Evolutionary conservation across 2,329 filamentous ascomycete genomes (phyloP).

Genomic region (Dactylellina haptotyla): DNA sequence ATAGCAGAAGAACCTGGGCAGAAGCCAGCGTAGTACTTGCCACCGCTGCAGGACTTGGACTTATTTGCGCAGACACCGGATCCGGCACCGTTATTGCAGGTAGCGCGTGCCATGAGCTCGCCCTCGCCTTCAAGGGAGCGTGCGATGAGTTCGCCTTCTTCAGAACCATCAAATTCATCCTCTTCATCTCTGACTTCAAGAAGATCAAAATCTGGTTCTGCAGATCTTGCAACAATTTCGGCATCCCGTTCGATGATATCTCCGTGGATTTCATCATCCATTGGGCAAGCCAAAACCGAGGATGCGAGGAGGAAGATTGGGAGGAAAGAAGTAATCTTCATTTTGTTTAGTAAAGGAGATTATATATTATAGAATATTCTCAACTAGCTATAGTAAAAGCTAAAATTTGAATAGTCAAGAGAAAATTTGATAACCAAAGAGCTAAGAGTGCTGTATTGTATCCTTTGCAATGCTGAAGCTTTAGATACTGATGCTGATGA

Average conservation of each 20-base stretch:
- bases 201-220: slow-evolving; percentile 25
- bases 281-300: slow-evolving; percentile 37
- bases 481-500: slow-evolving; percentile 15
- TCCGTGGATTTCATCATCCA: slow-evolving; percentile 14
- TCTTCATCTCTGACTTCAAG: slow-evolving; percentile 25
- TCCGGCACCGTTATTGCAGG: slow-evolving; percentile 39
- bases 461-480: background rate
- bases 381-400: no score
- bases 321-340: slow-evolving; percentile 43
- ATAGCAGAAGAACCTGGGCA: slow-evolving; percentile 62
- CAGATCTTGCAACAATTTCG: slow-evolving; percentile 32
- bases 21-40: slow-evolving; percentile 54
- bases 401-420: no score
- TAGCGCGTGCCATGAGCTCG: slow-evolving; percentile 34
- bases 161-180: slow-evolving; percentile 25
- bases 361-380: background rate
- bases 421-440: no score
- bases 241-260: slow-evolving; percentile 30
- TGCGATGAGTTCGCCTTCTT: slow-evolving; percentile 37
- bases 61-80: slow-evolving; percentile 44
- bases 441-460: background rate
- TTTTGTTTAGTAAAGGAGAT: slow-evolving; percentile 18
- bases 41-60: slow-evolving; percentile 22
- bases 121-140: slow-evolving; percentile 32
- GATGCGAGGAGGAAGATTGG: slow-evolving; percentile 46